These are phyloP conservation scores for Solanum sparsipilum DNA, from an alignment of 257 asterid species.

Conservation along the genomic window DNA sequence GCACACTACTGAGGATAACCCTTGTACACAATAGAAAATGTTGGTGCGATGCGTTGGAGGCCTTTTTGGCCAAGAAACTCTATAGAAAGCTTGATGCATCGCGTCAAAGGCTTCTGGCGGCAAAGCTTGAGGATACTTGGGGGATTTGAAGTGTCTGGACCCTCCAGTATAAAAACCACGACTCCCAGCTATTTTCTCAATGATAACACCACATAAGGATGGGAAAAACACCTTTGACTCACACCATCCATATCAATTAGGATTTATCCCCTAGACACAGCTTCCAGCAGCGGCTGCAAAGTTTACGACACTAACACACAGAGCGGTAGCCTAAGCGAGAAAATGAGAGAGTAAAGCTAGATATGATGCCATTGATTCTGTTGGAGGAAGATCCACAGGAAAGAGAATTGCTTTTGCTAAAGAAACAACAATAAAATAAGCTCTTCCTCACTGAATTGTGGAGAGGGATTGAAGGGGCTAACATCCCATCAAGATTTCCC, in stretches of 20 bases:
- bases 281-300: background rate
- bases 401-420: background rate
- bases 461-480: background rate
- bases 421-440: background rate
- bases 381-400: background rate
- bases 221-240: background rate
- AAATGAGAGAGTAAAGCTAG: background rate
- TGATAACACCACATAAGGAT: background rate
- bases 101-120: background rate
- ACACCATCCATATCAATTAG: background rate
- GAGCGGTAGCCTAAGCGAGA: background rate
- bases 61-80: background rate
- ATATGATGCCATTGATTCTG: background rate
- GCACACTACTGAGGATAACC: background rate
- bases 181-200: background rate
- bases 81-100: background rate
- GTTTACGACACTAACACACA: background rate
- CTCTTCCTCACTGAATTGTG: background rate
- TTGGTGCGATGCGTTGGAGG: background rate
- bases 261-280: background rate
- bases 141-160: background rate
- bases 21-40: background rate
- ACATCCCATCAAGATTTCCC: background rate
- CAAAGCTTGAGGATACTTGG: background rate
- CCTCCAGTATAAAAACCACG: background rate